Percentiles rank a stretch among this genome's conserved stretches.
phyloP scores from a whole-genome alignment of 768 basidiomycete species.

The Cystobasidium ongulense region DNA sequence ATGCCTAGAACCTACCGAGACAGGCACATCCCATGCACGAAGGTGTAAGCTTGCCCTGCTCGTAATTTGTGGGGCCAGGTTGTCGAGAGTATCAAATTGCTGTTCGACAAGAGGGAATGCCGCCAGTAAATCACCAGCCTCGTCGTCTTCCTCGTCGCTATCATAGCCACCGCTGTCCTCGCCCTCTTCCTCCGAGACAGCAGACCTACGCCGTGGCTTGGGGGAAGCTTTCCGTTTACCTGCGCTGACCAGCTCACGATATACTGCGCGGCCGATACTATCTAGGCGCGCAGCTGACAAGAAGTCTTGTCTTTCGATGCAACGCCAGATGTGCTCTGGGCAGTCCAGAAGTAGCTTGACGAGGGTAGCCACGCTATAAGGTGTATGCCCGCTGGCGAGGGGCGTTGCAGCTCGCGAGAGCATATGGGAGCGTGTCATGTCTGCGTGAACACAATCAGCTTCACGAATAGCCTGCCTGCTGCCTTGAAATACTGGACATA shows the following conservation, averaged over 20 bases:
- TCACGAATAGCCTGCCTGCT: too few species aligned
- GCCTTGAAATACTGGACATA: too few species aligned
- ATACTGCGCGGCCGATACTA: conserved; percentile 37
- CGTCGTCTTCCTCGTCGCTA: conserved; percentile 11
- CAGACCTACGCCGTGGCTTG: not conserved
- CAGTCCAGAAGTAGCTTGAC: conserved; percentile 37
- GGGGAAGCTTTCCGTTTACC: not conserved
- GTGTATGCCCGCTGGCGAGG: conserved; percentile 9
- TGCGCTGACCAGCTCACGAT: conserved; percentile 35
- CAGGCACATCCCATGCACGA: not conserved
- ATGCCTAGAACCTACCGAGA: not conserved
- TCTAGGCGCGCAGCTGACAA: conserved; percentile 40
- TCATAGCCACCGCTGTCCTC: conserved; percentile 3
- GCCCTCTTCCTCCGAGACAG: not conserved
- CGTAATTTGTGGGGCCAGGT: conserved; percentile 17
- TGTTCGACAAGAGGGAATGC: conserved; percentile 41
- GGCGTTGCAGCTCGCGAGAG: conserved; percentile 15
- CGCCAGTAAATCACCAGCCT: not conserved
- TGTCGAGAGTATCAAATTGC: conserved; percentile 36
- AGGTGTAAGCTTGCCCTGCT: conserved; percentile 4
- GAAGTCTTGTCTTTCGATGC: conserved; percentile 31
- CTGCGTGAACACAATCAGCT: not conserved
- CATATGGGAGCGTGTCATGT: conserved; percentile 23
- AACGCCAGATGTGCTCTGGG: conserved; percentile 34
- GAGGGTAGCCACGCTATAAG: conserved; percentile 35